Evolutionary conservation across 1,284 basidiomycete species (phyloP).

Genomic region (Tylopilus orsonianus): DNA sequence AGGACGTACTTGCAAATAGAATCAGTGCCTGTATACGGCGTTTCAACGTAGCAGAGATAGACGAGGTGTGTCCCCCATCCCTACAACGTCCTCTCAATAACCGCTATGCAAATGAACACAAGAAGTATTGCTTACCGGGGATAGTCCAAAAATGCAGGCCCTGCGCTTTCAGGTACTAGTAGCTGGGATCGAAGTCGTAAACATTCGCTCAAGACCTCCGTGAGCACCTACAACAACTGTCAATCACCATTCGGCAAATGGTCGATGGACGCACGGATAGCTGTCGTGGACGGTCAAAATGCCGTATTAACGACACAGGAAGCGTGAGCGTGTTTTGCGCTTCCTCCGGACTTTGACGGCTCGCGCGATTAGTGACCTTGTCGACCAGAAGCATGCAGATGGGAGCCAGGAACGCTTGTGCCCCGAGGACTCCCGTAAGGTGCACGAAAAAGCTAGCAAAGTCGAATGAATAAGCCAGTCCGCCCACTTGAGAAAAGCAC

Average conservation of each 20-base stretch:
- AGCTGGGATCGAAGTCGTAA: conserved; percentile 55
- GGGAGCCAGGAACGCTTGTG: conserved; percentile 81
- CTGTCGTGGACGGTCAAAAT: conserved; percentile 53
- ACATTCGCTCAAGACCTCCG: conserved; percentile 68
- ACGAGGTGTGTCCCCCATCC: conserved; percentile 52
- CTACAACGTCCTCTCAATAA: conserved; percentile 34
- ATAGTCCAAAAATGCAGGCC: conserved; percentile 57
- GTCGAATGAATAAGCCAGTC: conserved; percentile 9
- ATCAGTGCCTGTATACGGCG: conserved; percentile 68
- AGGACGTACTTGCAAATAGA: conserved; percentile 48
- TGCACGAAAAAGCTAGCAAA: conserved; percentile 81
- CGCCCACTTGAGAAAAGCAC: conserved; percentile 27
- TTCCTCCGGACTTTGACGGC: conserved; percentile 65
- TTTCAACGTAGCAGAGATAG: conserved; percentile 45
- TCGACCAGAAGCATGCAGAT: conserved; percentile 87
- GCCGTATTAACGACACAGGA: conserved; percentile 65
- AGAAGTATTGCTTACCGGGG: conserved; percentile 41
- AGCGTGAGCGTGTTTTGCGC: conserved; percentile 61
- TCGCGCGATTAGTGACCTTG: conserved; percentile 69
- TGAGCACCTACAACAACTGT: conserved; percentile 49
- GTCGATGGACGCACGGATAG: conserved; percentile 44
- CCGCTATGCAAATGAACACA: background rate
- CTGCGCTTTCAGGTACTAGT: conserved; percentile 38
- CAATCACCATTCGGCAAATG: conserved; percentile 14
- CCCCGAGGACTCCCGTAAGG: conserved; percentile 84